These are phyloP conservation scores for Rhodotorula sp. DNA, from an alignment of 1,284 basidiomycete genomes.

Conservation along the genomic window DNA sequence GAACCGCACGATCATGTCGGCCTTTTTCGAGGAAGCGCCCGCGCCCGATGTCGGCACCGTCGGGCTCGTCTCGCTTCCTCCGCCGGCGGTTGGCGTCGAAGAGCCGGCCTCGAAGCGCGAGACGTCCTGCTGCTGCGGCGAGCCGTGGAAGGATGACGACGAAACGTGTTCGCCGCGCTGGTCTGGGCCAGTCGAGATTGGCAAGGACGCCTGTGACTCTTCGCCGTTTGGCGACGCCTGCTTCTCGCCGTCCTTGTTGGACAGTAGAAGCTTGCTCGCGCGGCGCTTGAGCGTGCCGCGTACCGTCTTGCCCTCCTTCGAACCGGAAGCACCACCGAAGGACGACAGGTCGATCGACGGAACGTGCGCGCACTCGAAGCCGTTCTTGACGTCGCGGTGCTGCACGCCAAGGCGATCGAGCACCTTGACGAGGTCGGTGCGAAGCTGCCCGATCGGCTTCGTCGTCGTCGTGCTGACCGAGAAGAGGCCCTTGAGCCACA, in stretches of 20 bases:
- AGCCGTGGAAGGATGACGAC: constrained; percentile 20
- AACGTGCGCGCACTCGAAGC: constrained; percentile 93
- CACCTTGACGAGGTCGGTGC: constrained; percentile 79
- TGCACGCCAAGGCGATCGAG: constrained; percentile 92
- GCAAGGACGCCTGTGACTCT: constrained; percentile 30
- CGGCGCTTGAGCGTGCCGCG: constrained; percentile 64
- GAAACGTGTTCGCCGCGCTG: constrained; percentile 30
- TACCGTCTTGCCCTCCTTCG: neutral
- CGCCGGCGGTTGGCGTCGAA: neutral
- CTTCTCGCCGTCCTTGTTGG: constrained; percentile 51
- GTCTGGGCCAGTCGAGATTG: constrained; percentile 13
- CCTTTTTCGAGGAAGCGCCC: constrained; percentile 57
- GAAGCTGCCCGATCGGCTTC: constrained; percentile 76
- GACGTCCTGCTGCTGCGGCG: constrained; percentile 1
- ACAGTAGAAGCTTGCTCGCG: constrained; percentile 72
- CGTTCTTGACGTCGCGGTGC: constrained; percentile 83
- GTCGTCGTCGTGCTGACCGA: constrained; percentile 90
- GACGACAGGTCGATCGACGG: constrained; percentile 87
- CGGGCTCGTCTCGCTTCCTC: too few species aligned
- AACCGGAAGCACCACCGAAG: constrained; percentile 53
- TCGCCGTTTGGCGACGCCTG: constrained; percentile 27
- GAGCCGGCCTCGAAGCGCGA: constrained; percentile 5
- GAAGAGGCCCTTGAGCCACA: constrained; percentile 52
- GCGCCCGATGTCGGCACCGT: constrained; percentile 47
- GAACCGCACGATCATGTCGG: constrained; percentile 80